Evolutionary conservation across 164 flowering plant species (phyloP).

Genomic region (Magnolia sinica): DNA sequence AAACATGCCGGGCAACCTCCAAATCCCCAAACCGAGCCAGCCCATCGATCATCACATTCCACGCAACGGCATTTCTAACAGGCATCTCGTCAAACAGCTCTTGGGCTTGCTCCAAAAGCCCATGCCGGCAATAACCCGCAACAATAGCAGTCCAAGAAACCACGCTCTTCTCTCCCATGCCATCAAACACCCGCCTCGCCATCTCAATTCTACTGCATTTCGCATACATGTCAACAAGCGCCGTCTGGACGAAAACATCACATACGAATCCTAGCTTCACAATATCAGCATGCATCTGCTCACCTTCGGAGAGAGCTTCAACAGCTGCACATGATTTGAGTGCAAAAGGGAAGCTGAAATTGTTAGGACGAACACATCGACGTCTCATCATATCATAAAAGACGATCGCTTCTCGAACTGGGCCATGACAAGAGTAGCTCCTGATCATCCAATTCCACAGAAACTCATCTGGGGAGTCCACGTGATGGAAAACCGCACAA

Average conservation of each 20-base stretch:
- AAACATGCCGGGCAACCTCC: slow-evolving; percentile 6
- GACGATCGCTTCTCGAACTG: background rate
- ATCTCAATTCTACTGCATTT: background rate
- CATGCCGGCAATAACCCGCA: slow-evolving; percentile 18
- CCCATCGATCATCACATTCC: slow-evolving; percentile 37
- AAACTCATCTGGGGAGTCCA: slow-evolving; percentile 6
- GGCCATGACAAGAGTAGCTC: background rate
- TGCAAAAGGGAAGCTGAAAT: slow-evolving; percentile 13
- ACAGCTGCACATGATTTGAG: slow-evolving; percentile 14
- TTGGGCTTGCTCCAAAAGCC: slow-evolving; percentile 15
- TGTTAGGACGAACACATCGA: slow-evolving; percentile 5
- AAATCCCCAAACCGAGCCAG: slow-evolving; percentile 30
- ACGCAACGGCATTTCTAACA: slow-evolving; percentile 18
- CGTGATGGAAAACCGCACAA: slow-evolving; percentile 1
- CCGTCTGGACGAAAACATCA: slow-evolving; percentile 9
- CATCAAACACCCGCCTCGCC: slow-evolving; percentile 18
- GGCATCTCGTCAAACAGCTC: slow-evolving; percentile 20
- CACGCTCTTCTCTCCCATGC: slow-evolving; percentile 17
- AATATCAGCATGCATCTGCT: slow-evolving; percentile 13
- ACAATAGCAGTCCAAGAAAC: slow-evolving; percentile 28
- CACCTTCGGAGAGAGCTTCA: slow-evolving; percentile 8
- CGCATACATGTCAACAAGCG: slow-evolving; percentile 13
- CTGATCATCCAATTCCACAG: slow-evolving; percentile 11
- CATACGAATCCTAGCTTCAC: slow-evolving; percentile 7
- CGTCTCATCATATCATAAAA: slow-evolving; percentile 1